These are phyloP conservation scores for Talaromyces funiculosus DNA, from an alignment of 2,329 filamentous ascomycete genomes.

Conservation along the genomic window DNA sequence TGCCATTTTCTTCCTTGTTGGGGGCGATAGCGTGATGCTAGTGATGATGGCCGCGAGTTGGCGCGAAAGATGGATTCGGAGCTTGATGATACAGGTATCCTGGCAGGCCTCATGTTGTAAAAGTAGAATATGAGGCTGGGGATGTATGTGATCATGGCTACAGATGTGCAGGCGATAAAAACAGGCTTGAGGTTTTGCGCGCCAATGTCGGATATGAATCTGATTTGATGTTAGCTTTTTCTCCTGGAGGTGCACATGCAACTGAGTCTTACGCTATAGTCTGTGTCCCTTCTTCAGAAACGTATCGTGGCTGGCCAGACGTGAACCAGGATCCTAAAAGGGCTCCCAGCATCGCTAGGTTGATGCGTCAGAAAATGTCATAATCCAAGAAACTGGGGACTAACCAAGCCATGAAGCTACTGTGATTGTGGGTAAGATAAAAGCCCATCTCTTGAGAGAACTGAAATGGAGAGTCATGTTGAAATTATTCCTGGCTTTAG, in stretches of 20 bases:
- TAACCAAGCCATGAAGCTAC: conserved; percentile 11
- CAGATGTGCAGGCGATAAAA: conserved; percentile 3
- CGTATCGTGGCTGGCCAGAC: conserved; percentile 9
- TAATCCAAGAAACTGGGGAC: not conserved
- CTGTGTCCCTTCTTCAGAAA: conserved; percentile 12
- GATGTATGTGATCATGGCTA: conserved; percentile 10
- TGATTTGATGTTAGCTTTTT: not conserved
- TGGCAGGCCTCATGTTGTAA: not conserved
- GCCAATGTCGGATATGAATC: conserved; percentile 14
- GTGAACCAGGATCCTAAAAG: conserved; percentile 13
- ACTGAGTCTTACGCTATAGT: conserved; percentile 9
- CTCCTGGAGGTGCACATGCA: too few species aligned
- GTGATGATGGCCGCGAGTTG: not conserved
- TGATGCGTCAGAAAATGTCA: not conserved
- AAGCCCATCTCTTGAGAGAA: not conserved
- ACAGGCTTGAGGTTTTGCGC: conserved; percentile 12
- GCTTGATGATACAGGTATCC: not conserved
- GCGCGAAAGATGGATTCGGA: not conserved
- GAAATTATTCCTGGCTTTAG: not conserved
- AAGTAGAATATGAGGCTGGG: conserved; percentile 2
- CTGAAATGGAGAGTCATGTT: not conserved
- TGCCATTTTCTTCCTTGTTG: not conserved
- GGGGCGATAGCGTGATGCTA: not conserved
- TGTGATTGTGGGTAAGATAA: conserved; percentile 10
- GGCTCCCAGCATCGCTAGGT: conserved; percentile 10